Evolutionary conservation across 768 basidiomycete genomes (phyloP), one percentile per base, ranked within the genome.

Genomic region (Amanita rubescens): DNA sequence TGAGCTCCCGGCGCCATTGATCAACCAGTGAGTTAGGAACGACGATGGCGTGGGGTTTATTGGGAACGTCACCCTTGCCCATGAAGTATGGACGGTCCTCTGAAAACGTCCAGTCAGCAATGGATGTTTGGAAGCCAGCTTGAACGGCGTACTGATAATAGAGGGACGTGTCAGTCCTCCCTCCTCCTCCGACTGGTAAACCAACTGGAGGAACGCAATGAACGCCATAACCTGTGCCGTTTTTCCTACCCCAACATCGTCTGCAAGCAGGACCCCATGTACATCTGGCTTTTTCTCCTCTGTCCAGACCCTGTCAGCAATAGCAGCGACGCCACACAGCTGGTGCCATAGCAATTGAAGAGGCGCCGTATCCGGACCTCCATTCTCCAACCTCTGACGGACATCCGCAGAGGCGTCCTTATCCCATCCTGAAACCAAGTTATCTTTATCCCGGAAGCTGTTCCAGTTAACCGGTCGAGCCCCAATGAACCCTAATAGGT

Each of bases 1-100:
- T 49, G 0, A 65, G 14, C 20, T 65, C 63, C 3, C 49, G 27
- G 0, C 38, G n/a, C 64, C 65, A 67, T 35, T 65, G 64, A 12
- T 22, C 43, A 7, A 60, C 37, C 3, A 67, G 60, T 0, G 64
- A 59, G 12, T 56, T 56, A 0, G 63, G 63, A 2, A 62, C 57
- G 19, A 64, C 35, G 10, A 65, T 58, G 4, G 65, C 55, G 25
- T 65, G 65, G 0, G 60, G 61, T 5, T 17, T 45, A 12, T 59
- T 38, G 0, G 52, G 47, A 0, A 59, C 54, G 1, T 15, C 4
- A 3, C 37, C n/a, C 25, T 19, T 34, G n/a, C 12, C 43, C 43
- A 44, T 44, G 22, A 44, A 44, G 1, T 19, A 44, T 3, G 43
- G 43, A 3, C 1, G 1, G 3, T 22, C 15, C 15, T 25, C 43